Base-by-base conservation (phyloP, 768 basidiomycete genomes). In the Mycena floridula region DNA sequence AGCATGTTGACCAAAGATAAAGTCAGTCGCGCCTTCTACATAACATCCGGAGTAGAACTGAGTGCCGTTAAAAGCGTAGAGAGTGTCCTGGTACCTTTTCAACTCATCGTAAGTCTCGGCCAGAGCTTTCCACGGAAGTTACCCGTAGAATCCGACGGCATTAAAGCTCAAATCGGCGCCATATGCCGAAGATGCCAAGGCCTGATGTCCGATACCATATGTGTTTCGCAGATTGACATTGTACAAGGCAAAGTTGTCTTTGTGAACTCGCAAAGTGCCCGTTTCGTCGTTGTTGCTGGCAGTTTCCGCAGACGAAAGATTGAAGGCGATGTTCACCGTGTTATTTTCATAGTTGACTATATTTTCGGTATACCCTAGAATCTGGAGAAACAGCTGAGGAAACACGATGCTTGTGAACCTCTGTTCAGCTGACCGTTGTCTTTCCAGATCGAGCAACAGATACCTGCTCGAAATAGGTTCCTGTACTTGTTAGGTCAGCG, bases 141-240 rank as follows among this genome's bases (percentile, higher is more conserved):
- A 52, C 52, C 51, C 44, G 32, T 54, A 60, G 44, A 57, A 51
- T 18, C 50, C 54, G 7, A 42, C 43, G 7, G 54, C 60, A 37
- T 61, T 59, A 25, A 55, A 59, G 3, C 51, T 58, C 5, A 47
- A 38, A 23, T 54, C 54, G 3, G 49, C 55, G 0, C 59, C 59
- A 27, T 59, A 57, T 9, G 57, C 50, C 37, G 54, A 56, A 16
- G 59, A 40, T 1, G 60, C 60, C 4, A 61, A 43, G 4, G 59
- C 60, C 36, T 61, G 59, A 20, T 37, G 21, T 35, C 12, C 43
- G 13, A 7, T 4, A 15, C 9, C 28, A 9, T 18, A 44, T 23
- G 58, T 62, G 28, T 65, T 65, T 26, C 50, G 43, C 27, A 64
- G 46, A 43, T 64, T 56, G 7, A 62, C 49, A 42, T 65, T 63